Percentiles rank a stretch among this genome's conserved stretches.
phyloP scores from a whole-genome alignment of 225 moss, liverwort and hornwort species.

The Climacium dendroides region DNA sequence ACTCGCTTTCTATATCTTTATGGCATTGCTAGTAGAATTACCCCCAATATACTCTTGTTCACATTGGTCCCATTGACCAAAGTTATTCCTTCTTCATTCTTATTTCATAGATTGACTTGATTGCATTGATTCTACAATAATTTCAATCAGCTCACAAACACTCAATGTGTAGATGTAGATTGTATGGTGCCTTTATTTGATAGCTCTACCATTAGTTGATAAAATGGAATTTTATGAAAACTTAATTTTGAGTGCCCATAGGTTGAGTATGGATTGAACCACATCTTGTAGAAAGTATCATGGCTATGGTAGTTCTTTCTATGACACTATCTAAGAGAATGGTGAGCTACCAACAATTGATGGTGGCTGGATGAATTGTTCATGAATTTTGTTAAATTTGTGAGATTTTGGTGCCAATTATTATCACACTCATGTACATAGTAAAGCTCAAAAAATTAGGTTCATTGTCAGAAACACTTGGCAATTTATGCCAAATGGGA shows the following conservation, averaged over 20 bases:
- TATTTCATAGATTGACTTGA: not conserved
- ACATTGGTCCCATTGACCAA: fast-evolving
- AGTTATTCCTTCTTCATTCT: not conserved
- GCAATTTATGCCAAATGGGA: not conserved
- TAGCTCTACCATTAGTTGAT: not conserved
- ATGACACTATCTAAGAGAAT: not conserved
- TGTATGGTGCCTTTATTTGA: not conserved
- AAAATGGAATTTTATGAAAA: not conserved
- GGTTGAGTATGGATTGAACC: not conserved
- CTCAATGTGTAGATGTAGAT: not conserved
- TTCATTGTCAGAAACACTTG: not conserved
- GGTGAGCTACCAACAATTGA: not conserved
- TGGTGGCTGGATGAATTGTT: not conserved
- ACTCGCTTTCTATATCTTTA: no score
- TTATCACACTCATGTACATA: fast-evolving
- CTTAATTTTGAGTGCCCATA: not conserved
- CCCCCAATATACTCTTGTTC: not conserved
- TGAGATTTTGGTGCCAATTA: fast-evolving
- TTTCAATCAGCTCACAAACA: not conserved
- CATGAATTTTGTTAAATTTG: not conserved
- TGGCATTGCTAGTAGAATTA: not conserved
- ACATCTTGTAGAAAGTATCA: not conserved
- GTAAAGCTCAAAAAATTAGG: not conserved
- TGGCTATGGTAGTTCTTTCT: no score
- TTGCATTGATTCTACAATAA: not conserved